Base-by-base conservation (phyloP, 2,329 filamentous ascomycete species). In the Penicillium thymicola region DNA sequence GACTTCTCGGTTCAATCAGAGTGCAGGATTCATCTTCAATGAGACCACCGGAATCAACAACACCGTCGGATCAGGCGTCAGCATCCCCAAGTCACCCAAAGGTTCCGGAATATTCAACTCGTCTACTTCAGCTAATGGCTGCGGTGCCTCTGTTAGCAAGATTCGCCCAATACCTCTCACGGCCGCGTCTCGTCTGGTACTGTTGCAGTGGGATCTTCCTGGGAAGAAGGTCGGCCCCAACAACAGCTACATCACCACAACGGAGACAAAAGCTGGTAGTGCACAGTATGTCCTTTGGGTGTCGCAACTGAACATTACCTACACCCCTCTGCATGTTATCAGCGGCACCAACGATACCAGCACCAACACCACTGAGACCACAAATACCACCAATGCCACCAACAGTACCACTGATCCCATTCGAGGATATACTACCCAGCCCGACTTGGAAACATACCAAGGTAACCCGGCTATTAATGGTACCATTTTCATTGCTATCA, bases 401-500 rank as follows among this genome's bases (percentile, higher is more conserved):
- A 23, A 18, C 16, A 43, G 23, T 36, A 43, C 52, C 4, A 83
- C 79, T 9, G 25, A 44, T 2, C 74, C 81, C 55, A 76, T 77
- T 3, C 54, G 54, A 27, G 89, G 86, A 0, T 87, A 79, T 69
- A 90, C 89, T 0, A 84, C 86, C 59, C 89, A 95, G 78, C 90
- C 90, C 0, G 83, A 88, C 62, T 78, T 82, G 7, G 82, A 83
- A 37, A 88, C 89, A 0, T 94, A 81, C 68, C 78, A 81, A 57
- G 83, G 85, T 1, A 86, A 92, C 54, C 86, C 86, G 0, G 83
- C 84, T 1, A 79, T 89, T 49, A 94, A 94, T 63, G 88, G 84
- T 0, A 94, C 90, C 4, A 88, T 92, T 74, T 94, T 93, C 69
- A 76, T 95, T 45, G 88, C 85, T 0, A 69, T 96, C 11, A 93